Evolutionary conservation across 1,284 basidiomycete species (phyloP), one percentile per base, ranked within the genome.

Genomic region (Cryptococcus sp.): DNA sequence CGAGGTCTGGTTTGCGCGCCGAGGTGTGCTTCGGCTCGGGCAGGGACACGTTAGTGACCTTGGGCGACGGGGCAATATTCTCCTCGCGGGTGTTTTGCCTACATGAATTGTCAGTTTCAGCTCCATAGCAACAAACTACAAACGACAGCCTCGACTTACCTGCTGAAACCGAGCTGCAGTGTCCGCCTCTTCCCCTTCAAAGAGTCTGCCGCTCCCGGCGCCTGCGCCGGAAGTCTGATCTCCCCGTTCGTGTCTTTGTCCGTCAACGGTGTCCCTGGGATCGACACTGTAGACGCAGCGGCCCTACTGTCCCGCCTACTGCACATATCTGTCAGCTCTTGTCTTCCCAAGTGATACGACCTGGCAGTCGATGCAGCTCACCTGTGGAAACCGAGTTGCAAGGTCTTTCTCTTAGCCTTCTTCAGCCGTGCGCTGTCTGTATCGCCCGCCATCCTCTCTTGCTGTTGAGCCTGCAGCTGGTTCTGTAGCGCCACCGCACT

Each of bases 351-450:
- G 33, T n/a, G n/a, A n/a, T n/a, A n/a, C n/a, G n/a, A n/a, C 7
- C 18, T 2, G 12, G 12, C 16, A 39, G 6, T 11, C 6, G 4
- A 6, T 50, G 28, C 0, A 33, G 39, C 69, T 46, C 47, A 71
- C 68, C 66, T 55, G 46, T 67, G 63, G 33, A 65, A 64, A 60
- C 69, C 65, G 20, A 69, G 57, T 49, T 71, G 67, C 52, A 72
- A 54, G 1, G 71, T 73, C 56, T 59, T 59, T 35, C 70, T 65
- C 50, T 65, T 66, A 12, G 66, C 55, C 64, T 72, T 72, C 64
- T 71, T 75, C 39, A 68, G 62, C 28, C 28, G 28, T 5, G 28
- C 28, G 23, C 59, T 64, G 37, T 62, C 50, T 1, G 23, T 36
- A 37, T 68, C 63, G 2, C 38, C 50, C 36, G 51, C 44, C 7